Evolutionary conservation across 78 protist genomes (phyloP).

Genomic region (Polysphondylium violaceum): DNA sequence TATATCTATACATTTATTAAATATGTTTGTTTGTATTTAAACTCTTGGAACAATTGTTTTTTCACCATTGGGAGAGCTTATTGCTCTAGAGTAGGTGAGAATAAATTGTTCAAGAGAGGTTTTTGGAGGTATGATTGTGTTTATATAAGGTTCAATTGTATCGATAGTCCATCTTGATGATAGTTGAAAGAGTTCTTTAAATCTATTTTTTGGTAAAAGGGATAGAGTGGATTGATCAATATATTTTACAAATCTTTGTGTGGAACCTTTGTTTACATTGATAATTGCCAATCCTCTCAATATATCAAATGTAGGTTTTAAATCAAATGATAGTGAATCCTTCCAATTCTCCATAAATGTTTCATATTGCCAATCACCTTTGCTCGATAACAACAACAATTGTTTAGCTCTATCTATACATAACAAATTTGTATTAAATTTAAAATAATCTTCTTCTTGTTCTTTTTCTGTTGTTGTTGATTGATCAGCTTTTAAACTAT

Average conservation of each 20-base stretch:
- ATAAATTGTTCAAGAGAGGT: constrained; percentile 50
- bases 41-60: constrained; percentile 21
- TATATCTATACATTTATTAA: background rate
- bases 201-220: constrained; percentile 46
- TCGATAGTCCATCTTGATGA: constrained; percentile 43
- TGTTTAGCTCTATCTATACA: constrained; percentile 63
- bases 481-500: background rate
- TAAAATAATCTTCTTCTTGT: background rate
- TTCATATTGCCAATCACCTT: constrained; percentile 11
- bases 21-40: background rate
- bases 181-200: constrained; percentile 13
- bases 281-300: constrained; percentile 49
- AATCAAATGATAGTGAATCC: constrained; percentile 28
- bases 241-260: constrained; percentile 13
- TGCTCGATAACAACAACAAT: constrained; percentile 5
- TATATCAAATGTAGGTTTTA: constrained; percentile 34
- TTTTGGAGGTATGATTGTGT: constrained; percentile 37
- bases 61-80: constrained; percentile 23
- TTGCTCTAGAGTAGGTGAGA: constrained; percentile 54
- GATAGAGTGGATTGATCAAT: constrained; percentile 25
- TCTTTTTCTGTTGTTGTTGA: background rate
- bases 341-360: constrained; percentile 69
- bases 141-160: constrained; percentile 46
- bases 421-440: constrained; percentile 2
- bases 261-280: background rate